Evolutionary conservation across 208 protist species (phyloP).

Genomic region (Crithidia bombi): DNA sequence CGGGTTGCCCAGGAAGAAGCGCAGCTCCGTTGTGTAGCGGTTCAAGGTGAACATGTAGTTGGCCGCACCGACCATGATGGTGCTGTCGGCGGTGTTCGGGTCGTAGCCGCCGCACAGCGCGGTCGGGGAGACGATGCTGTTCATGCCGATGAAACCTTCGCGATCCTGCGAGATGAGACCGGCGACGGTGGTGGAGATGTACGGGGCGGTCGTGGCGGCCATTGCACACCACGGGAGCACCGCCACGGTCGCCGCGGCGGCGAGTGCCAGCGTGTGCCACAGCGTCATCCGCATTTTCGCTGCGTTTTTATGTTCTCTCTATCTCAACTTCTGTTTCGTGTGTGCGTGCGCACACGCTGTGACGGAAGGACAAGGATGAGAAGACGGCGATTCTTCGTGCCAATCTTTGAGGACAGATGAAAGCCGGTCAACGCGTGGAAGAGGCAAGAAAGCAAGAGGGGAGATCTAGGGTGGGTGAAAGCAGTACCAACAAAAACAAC

Average conservation of each 20-base stretch:
- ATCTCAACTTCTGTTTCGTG: neutral
- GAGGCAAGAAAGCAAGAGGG: too few relatives aligned
- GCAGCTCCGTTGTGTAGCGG: conserved; percentile 35
- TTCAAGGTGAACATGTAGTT: conserved; percentile 50
- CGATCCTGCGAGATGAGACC: conserved; percentile 14
- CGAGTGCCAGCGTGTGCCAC: neutral
- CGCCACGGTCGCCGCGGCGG: neutral
- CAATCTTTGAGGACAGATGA: too few relatives aligned
- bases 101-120: conserved; percentile 47
- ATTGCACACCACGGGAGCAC: neutral
- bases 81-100: conserved; percentile 21
- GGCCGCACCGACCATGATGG: conserved; percentile 42
- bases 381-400: too few relatives aligned
- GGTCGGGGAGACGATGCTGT: conserved; percentile 36
- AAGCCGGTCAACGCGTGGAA: too few relatives aligned
- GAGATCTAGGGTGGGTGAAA: too few relatives aligned
- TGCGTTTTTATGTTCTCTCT: neutral
- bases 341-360: neutral
- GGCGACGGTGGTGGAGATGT: conserved; percentile 36
- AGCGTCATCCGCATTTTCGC: neutral
- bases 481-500: too few relatives aligned
- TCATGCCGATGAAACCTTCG: conserved; percentile 42
- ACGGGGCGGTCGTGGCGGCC: neutral
- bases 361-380: conserved; percentile 20
- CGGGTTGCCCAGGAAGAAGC: conserved; percentile 35